Base-by-base conservation (phyloP, 2,329 filamentous ascomycete species). In the Claviceps arundinis region DNA sequence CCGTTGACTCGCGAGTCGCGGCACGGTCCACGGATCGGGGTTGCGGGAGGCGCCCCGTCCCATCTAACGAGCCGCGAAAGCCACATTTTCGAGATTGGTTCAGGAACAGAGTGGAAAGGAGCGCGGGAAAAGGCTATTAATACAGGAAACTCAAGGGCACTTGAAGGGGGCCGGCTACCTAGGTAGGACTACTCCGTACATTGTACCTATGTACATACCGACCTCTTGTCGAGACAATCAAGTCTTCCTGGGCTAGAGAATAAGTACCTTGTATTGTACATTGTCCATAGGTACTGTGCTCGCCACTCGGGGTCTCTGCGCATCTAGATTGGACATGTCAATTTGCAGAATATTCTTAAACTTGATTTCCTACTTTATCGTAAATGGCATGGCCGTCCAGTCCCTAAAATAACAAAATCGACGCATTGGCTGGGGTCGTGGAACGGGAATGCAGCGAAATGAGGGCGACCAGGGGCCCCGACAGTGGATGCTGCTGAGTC, bases 361-460 rank as follows among this genome's bases (percentile, higher is more conserved):
- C 8, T 9, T 13, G n/a, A 42, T n/a, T 17, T n/a, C n/a, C n/a
- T n/a, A 40, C 16, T 41, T n/a, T 41, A 24, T 13, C 2, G 41
- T 14, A 8, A 47, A 22, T 2, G 30, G 14, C n/a, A 45, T 45
- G 43, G 42, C 22, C 43, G 5, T 45, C 22, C 11, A 14, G 8
- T 16, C 22, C 22, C 43, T 9, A 45, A 30, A 45, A 45, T 17
- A 45, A 45, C 43, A 26, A 6, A 26, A 7, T 8, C 24, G 14
- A 4, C n/a, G 30, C 17, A 46, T 46, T 46, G 44, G 44, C 44
- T 46, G 14, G 22, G 8, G 37, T 46, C 5, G 51, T 43, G 41
- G 24, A 22, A 14, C 40, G 59, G 58, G 58, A 61, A 58, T 57
- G 55, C 50, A 52, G 56, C 56, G 54, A 64, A 59, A 64, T 65